These are phyloP conservation scores for Pleodorina starrii DNA, from an alignment of 139 green algal species.

Conservation along the genomic window DNA sequence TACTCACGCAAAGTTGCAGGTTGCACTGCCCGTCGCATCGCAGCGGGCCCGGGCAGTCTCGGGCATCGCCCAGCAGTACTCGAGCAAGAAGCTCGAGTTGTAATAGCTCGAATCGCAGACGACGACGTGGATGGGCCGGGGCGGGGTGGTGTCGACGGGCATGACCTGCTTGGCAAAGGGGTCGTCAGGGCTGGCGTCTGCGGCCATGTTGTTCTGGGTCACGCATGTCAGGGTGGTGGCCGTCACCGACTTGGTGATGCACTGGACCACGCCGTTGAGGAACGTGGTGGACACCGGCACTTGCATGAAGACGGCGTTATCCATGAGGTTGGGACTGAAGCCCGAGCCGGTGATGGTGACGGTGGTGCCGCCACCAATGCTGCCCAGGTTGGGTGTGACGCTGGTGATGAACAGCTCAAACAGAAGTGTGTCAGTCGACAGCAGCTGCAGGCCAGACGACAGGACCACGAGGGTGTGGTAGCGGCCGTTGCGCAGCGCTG, in stretches of 20 bases:
- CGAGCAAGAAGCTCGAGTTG: not conserved
- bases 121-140: constrained; percentile 25
- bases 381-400: constrained; percentile 38
- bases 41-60: not conserved
- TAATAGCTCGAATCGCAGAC: constrained; percentile 23
- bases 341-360: constrained; percentile 52
- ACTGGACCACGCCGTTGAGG: constrained; percentile 53
- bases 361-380: constrained; percentile 51
- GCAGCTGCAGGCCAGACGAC: constrained; percentile 11
- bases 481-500: constrained; percentile 2
- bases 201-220: constrained; percentile 47
- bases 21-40: not conserved
- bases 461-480: constrained; percentile 47
- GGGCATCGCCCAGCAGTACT: constrained; percentile 15
- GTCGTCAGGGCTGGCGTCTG: constrained; percentile 42
- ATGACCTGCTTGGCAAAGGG: constrained; percentile 10
- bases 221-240: constrained; percentile 10
- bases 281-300: constrained; percentile 52
- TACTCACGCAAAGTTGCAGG: constrained; percentile 22
- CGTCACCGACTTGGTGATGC: not conserved
- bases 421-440: not conserved
- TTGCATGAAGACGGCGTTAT: constrained; percentile 43
- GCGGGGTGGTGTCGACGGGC: constrained; percentile 13
- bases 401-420: constrained; percentile 36
- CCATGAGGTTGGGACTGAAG: constrained; percentile 34